Conservation (phyloP, 352 stramenopile genomes). For the Globisporangium emineosum region DNA sequence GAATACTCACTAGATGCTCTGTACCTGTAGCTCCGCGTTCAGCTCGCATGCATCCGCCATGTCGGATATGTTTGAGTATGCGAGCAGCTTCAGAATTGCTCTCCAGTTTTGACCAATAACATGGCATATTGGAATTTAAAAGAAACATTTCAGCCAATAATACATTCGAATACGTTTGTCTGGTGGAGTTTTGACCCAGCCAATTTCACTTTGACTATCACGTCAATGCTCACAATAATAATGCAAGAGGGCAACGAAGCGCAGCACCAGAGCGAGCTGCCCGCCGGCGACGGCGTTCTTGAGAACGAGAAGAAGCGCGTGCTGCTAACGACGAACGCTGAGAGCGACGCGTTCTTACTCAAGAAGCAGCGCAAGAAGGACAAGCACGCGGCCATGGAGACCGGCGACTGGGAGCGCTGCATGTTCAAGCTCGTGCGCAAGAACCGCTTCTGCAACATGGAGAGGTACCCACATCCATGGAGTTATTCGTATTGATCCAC, state of each 20-base stretch:
- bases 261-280: neutral
- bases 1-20: neutral
- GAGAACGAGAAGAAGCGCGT: slow-evolving; percentile 35
- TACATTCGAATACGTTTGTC: neutral
- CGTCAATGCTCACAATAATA: too few relatives aligned
- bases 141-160: slow-evolving; percentile 19
- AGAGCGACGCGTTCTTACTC: slow-evolving; percentile 15
- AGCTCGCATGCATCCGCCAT: slow-evolving; percentile 25
- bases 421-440: slow-evolving; percentile 81
- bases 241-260: slow-evolving; percentile 5
- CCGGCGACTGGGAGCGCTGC: slow-evolving; percentile 68
- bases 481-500: neutral
- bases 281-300: neutral
- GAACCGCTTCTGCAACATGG: slow-evolving; percentile 81
- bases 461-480: slow-evolving; percentile 31
- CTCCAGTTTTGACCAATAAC: slow-evolving; percentile 34
- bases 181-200: neutral
- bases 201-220: neutral
- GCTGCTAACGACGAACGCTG: neutral
- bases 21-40: slow-evolving; percentile 51
- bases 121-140: neutral
- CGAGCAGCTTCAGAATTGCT: neutral
- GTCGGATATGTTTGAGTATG: neutral
- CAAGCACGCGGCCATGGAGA: slow-evolving; percentile 46
- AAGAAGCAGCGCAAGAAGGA: slow-evolving; percentile 65